Evolutionary conservation across 352 stramenopile species (phyloP).

Genomic region (Globisporangium abappressorium): DNA sequence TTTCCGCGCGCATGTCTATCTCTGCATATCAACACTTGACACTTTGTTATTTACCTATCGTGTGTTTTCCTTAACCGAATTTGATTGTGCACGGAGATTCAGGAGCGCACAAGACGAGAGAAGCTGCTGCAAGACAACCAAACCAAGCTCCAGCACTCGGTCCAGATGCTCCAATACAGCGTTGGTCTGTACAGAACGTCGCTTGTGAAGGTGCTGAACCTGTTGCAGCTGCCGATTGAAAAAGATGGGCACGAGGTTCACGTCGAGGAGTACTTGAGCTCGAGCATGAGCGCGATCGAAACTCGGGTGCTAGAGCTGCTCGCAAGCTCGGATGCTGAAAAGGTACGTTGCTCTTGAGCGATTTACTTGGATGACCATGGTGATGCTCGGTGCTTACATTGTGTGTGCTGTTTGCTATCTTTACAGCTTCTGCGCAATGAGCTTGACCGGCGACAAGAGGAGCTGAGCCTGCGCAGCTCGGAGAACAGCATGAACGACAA

Average conservation of each 20-base stretch:
- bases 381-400: background rate
- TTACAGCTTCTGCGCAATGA: constrained; percentile 48
- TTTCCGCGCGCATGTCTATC: constrained; percentile 15
- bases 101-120: constrained; percentile 67
- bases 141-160: constrained; percentile 60
- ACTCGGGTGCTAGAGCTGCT: constrained; percentile 55
- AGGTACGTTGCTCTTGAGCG: constrained; percentile 25
- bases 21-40: constrained; percentile 16
- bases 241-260: constrained; percentile 27
- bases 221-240: constrained; percentile 44
- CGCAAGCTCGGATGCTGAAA: constrained; percentile 54
- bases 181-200: constrained; percentile 53
- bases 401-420: background rate
- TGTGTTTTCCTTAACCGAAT: constrained; percentile 44
- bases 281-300: constrained; percentile 50
- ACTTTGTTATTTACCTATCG: background rate
- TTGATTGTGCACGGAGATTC: constrained; percentile 66
- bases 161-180: constrained; percentile 53
- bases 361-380: background rate
- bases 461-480: constrained; percentile 58
- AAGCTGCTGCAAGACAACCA: constrained; percentile 61
- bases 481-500: constrained; percentile 56
- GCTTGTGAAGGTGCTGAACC: constrained; percentile 48
- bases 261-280: constrained; percentile 39
- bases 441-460: constrained; percentile 51